Base-by-base conservation (phyloP, 805 yeast species). In the Vanderwaltozyma verrucispora region DNA sequence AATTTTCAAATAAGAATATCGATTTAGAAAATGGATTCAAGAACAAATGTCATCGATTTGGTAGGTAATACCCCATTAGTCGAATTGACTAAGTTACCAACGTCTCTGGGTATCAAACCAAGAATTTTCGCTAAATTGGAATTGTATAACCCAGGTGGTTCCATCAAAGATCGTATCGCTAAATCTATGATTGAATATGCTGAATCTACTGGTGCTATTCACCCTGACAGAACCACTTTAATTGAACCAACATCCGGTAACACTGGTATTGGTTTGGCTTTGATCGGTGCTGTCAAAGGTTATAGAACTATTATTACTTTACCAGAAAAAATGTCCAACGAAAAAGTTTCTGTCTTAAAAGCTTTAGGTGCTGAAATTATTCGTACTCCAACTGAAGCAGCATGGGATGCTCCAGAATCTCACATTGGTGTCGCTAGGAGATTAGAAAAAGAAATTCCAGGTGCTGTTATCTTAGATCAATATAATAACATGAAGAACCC, bases 281-380 rank as follows among this genome's bases (percentile, higher is more conserved):
- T 84, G 20, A 76, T 82, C 15, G 95, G 92, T 50, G 94, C 94
- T 30, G 84, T 85, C 30, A 77, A 74, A 54, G 94, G 94, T 35
- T 84, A 84, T 65, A 69, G 89, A 60, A 81, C 89, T 35, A 84
- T 84, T 53, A 84, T 84, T 59, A 84, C 94, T 4, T 69, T 84
- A 47, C 95, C 95, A 14, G 94, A 84, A 66, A 84, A 84, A 65
- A 84, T 84, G 95, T 80, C 89, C 30, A 84, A 84, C 60, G 95
- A 84, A 56, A 84, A 84, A 58, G 94, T 84, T 23, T 75, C 88
- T 34, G 94, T 85, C 5, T 71, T 84, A 59, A 83, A 83, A 62
- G 94, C 94, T 5, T 69, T 84, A 42, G 95, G 95, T 41, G 94
- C 95, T 24, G 94, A 84, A 60, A 84, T 84, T 56, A 79, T 84